These are phyloP conservation scores for Calamus simplicifolius DNA, from an alignment of 176 grass and related monocot species.

Conservation along the genomic window DNA sequence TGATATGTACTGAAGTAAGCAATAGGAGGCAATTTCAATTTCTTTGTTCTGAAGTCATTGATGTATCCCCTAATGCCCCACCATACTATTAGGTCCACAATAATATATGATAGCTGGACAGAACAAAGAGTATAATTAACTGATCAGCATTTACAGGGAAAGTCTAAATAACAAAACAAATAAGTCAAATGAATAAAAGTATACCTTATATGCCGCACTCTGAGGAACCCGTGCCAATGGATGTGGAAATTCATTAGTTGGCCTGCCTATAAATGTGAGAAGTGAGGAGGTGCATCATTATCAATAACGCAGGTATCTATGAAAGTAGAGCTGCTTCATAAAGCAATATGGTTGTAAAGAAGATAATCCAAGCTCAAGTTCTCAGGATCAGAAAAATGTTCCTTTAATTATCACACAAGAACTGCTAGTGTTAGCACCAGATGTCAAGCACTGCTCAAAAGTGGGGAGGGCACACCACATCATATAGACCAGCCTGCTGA, in stretches of 20 bases:
- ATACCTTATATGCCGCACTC: constrained; percentile 78
- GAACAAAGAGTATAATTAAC: constrained; percentile 10
- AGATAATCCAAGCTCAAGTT: too few relatives aligned
- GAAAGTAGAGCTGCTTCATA: too few relatives aligned
- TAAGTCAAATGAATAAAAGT: constrained; percentile 6
- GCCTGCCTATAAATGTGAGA: constrained; percentile 76
- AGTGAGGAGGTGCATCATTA: constrained; percentile 44
- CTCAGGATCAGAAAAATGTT: too few relatives aligned
- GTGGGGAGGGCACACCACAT: too few relatives aligned
- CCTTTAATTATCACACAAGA: too few relatives aligned
- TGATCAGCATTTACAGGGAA: background rate
- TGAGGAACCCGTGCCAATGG: constrained; percentile 84
- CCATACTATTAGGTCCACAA: constrained; percentile 88
- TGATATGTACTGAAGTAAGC: constrained; percentile 98
- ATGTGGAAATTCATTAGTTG: constrained; percentile 98
- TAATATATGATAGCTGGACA: constrained; percentile 86
- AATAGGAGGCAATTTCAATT: constrained; percentile 80
- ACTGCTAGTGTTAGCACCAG: too few relatives aligned
- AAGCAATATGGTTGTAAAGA: too few relatives aligned
- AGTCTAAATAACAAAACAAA: background rate
- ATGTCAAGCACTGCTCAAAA: too few relatives aligned
- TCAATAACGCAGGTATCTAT: constrained; percentile 3
- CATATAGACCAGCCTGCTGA: too few relatives aligned
- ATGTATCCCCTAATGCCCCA: constrained; percentile 96
- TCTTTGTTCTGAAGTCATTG: constrained; percentile 92